Evolutionary conservation across 257 asterid genomes (phyloP).

Genomic region (Osmanthus fragrans): DNA sequence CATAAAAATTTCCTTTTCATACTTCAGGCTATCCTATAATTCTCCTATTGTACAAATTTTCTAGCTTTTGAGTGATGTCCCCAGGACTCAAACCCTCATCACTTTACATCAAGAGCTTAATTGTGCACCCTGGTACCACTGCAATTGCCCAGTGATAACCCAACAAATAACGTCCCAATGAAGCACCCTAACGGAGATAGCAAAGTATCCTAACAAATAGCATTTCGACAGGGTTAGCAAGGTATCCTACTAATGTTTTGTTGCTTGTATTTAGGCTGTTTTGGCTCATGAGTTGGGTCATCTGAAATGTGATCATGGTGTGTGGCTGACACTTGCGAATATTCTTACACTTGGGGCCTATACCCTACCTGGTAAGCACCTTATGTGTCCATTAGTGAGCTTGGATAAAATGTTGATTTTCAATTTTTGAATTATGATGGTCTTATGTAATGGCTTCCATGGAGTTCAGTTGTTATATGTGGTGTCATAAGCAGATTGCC

Average conservation of each 20-base stretch:
- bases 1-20: background rate
- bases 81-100: background rate
- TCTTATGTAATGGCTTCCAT: background rate
- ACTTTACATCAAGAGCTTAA: background rate
- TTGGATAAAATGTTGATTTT: slow-evolving; percentile 17
- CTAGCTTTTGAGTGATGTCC: background rate
- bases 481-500: background rate
- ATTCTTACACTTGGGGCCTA: slow-evolving; percentile 90
- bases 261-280: slow-evolving; percentile 59
- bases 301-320: slow-evolving; percentile 93
- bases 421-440: background rate
- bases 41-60: slow-evolving; percentile 11
- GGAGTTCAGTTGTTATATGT: background rate
- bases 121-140: background rate
- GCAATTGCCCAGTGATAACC: background rate
- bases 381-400: background rate
- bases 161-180: background rate
- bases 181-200: background rate
- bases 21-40: slow-evolving; percentile 7
- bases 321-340: slow-evolving; percentile 91
- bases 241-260: slow-evolving; percentile 5
- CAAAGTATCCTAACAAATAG: background rate
- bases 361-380: slow-evolving; percentile 66
- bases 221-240: background rate
- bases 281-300: slow-evolving; percentile 97